Evolutionary conservation across 2,329 filamentous ascomycete genomes (phyloP), one percentile per base, ranked within the genome.

Genomic region (Phaeosphaeriaceae sp.): DNA sequence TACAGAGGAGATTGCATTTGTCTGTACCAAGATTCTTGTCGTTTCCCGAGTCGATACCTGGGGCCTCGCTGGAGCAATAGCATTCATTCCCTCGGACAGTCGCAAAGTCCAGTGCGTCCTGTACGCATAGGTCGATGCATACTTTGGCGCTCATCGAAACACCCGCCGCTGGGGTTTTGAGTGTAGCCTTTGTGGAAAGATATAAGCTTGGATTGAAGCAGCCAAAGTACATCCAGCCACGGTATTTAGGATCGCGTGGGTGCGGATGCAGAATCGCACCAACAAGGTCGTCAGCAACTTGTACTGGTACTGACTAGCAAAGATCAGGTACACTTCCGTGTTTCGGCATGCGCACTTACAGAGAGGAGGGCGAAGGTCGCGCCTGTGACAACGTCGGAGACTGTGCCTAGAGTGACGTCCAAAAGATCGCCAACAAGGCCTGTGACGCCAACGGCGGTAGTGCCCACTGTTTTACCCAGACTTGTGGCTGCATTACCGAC

Each of bases 151-250:
- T 54, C 41, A 54, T 53, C 11, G 22, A 7, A 15, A 21, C 20
- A 13, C 21, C 42, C 6, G 41, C 17, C 10, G 21, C 21, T 15
- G 41, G 27, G 1, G 20, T 25, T 47, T 42, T 41, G 7, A 42
- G 20, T 10, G 10, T 22, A 22, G 24, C 40, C 17, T 53, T 24
- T 1, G 27, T 4, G 19, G 33, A n/a, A 9, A 36, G 36, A 33
- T 54, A 53, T 0, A 31, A 2, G 15, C n/a, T 22, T 4, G 52
- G 22, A 45, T 41, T 27, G 46, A 59, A 59, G 51, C 53, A 56
- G 3, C 57, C 57, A 22, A 48, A 56, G 52, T 59, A 59, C 27
- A 33, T n/a, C 57, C 57, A 56, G 13, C 57, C 57, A 17, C 41
- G 53, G 19, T 22, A 31, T n/a, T 46, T 22, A 2, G 57, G 57